phyloP scores from a whole-genome alignment of 2,329 filamentous ascomycete species.

The Microsporum ferrugineum region DNA sequence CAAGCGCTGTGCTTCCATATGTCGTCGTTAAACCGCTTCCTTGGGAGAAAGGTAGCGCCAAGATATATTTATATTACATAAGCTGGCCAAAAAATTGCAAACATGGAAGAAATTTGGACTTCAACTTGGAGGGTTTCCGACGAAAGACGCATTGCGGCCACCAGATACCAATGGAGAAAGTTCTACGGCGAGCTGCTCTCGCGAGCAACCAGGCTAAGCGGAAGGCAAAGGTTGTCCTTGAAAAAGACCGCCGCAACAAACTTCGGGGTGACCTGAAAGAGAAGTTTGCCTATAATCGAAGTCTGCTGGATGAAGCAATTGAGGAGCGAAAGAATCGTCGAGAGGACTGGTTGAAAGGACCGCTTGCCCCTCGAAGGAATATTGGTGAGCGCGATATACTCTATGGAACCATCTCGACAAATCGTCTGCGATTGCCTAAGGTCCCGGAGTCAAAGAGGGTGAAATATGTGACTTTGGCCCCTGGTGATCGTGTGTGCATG shows the following conservation, averaged over 20 bases:
- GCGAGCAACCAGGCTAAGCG: conserved; percentile 52
- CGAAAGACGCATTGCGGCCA: conserved; percentile 4
- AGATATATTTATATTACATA: not conserved
- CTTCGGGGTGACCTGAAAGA: conserved; percentile 22
- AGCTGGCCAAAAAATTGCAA: not conserved
- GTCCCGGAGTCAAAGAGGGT: conserved; percentile 31
- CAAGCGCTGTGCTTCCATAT: not conserved
- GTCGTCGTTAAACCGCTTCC: not conserved
- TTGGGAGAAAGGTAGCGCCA: not conserved
- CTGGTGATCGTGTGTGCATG: conserved; percentile 71
- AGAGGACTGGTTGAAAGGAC: conserved; percentile 69
- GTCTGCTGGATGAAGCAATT: conserved; percentile 30
- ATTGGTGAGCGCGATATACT: conserved; percentile 46
- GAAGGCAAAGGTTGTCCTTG: conserved; percentile 35
- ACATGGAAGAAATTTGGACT: not conserved
- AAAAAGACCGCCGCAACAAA: conserved; percentile 30
- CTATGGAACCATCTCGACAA: conserved; percentile 46
- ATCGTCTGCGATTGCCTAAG: conserved; percentile 28
- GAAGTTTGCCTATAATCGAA: conserved; percentile 24
- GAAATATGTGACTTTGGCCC: conserved; percentile 49
- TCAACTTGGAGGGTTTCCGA: not conserved
- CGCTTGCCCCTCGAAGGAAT: conserved; percentile 66
- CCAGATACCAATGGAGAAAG: conserved; percentile 51
- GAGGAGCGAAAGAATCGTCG: conserved; percentile 47
- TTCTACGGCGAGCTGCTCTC: conserved; percentile 54